A percentile compares a stretch with the other conserved stretches of the same genome.
phyloP scores from a whole-genome alignment of 1,284 basidiomycete species.

The Fomitopsis betulina region DNA sequence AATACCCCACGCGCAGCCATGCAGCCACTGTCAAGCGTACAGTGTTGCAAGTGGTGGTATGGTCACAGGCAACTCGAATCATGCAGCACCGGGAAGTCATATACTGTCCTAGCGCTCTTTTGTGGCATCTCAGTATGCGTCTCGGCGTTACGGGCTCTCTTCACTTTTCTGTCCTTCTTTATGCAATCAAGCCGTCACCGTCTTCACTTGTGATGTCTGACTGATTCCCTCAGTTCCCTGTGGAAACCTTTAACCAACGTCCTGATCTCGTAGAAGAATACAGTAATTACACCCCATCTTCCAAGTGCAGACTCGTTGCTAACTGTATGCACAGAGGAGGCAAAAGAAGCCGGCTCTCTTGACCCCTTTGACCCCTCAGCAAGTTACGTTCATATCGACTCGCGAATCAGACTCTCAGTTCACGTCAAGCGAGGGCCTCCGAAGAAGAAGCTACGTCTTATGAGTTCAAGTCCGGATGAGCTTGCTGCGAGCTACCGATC shows the following conservation, averaged over 20 bases:
- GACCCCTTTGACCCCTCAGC: slow-evolving; percentile 58
- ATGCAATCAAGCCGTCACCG: no score
- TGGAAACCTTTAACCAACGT: slow-evolving; percentile 32
- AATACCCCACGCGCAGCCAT: background rate
- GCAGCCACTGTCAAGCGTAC: no score
- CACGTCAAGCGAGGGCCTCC: slow-evolving; percentile 4
- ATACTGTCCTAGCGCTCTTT: no score
- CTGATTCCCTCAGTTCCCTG: slow-evolving; percentile 17
- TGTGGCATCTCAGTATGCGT: background rate
- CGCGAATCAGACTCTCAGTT: slow-evolving; percentile 39
- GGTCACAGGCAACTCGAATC: no score
- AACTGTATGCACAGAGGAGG: slow-evolving; percentile 32
- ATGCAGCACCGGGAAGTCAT: no score
- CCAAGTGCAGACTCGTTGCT: slow-evolving; percentile 1
- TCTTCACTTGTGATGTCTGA: slow-evolving; percentile 2
- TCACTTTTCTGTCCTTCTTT: no score
- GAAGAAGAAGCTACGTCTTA: background rate
- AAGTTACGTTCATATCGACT: slow-evolving; percentile 52
- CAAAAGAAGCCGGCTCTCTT: slow-evolving; percentile 37
- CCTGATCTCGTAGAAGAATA: slow-evolving; percentile 50
- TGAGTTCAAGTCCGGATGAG: slow-evolving; percentile 16
- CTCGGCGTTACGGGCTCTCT: no score
- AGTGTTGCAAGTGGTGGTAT: no score
- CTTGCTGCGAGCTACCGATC: slow-evolving; percentile 15
- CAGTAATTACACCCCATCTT: slow-evolving; percentile 35